Evolutionary conservation across 306 rosid species (phyloP).

Genomic region (Glycyrrhiza uralensis): DNA sequence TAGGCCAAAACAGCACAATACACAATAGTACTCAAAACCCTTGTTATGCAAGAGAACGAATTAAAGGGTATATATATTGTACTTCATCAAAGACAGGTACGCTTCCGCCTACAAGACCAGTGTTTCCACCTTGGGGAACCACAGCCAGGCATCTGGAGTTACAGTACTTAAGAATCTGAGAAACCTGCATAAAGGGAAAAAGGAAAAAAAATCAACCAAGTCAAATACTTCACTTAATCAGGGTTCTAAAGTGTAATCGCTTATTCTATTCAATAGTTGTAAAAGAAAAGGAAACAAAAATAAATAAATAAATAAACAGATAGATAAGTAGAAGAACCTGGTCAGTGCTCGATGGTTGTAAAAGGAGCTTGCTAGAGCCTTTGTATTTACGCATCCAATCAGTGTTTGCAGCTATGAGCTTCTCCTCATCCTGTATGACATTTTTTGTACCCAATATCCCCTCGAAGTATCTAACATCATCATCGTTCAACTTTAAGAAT

Average conservation of each 20-base stretch:
- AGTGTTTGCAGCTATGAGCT: conserved; percentile 64
- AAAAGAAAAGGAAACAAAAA: not conserved
- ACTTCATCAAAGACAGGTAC: conserved; percentile 98
- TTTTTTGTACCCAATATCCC: conserved; percentile 67
- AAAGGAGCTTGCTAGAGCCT: conserved; percentile 78
- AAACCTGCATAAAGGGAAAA: conserved; percentile 52
- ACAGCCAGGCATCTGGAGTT: conserved; percentile 81
- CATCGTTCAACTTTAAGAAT: conserved; percentile 60
- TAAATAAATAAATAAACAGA: not conserved
- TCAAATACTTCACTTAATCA: not conserved
- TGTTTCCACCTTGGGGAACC: conserved; percentile 98
- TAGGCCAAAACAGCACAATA: not conserved
- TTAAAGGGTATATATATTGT: conserved; percentile 8
- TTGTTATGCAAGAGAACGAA: conserved; percentile 11
- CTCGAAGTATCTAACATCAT: conserved; percentile 64
- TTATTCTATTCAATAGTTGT: not conserved
- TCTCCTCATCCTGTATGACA: conserved; percentile 79
- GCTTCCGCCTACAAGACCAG: conserved; percentile 99
- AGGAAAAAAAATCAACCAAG: not conserved
- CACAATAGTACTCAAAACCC: too few species aligned
- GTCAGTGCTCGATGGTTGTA: conserved; percentile 69
- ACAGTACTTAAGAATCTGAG: conserved; percentile 78
- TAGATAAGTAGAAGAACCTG: conserved; percentile 60
- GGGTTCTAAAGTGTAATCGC: not conserved
- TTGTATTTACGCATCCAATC: conserved; percentile 89